Evolutionary conservation across 1,139 yeast species (phyloP).

Genomic region (Eremothecium cymbalariae): DNA sequence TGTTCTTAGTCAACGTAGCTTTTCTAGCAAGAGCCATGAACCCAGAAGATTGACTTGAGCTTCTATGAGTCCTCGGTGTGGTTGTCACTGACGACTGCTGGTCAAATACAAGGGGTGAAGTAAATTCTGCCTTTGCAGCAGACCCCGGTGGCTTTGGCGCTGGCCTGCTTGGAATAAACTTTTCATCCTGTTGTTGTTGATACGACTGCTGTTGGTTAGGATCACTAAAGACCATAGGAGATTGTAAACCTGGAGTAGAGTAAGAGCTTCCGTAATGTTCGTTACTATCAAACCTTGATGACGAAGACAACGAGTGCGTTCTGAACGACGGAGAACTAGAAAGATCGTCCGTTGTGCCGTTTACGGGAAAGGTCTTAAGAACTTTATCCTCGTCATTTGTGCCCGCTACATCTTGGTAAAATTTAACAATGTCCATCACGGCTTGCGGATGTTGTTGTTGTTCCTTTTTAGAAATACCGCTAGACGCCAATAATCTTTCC

Average conservation of each 20-base stretch:
- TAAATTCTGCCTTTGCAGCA: constrained; percentile 13
- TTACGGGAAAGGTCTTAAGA: constrained; percentile 60
- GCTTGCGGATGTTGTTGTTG: constrained; percentile 92
- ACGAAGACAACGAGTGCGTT: constrained; percentile 27
- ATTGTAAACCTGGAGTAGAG: constrained; percentile 19
- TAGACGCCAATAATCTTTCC: constrained; percentile 73
- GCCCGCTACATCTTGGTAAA: constrained; percentile 63
- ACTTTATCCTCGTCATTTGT: constrained; percentile 55
- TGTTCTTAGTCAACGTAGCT: constrained; percentile 11
- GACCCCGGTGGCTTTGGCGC: constrained; percentile 49
- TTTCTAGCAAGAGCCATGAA: constrained; percentile 12
- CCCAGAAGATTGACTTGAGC: constrained; percentile 10
- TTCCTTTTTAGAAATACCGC: constrained; percentile 78
- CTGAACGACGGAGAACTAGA: constrained; percentile 29
- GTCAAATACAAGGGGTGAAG: constrained; percentile 22
- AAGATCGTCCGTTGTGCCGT: constrained; percentile 17
- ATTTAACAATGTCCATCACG: constrained; percentile 85
- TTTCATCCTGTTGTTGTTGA: constrained; percentile 27
- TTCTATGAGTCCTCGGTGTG: constrained; percentile 9
- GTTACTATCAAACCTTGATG: constrained; percentile 16
- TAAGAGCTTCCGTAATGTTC: constrained; percentile 11
- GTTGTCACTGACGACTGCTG: constrained; percentile 5
- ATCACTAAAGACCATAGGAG: constrained; percentile 20
- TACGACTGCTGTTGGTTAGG: constrained; percentile 14
- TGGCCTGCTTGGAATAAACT: constrained; percentile 58